A percentile compares a stretch with the other conserved stretches of the same genome.
phyloP scores from a whole-genome alignment of 2,329 filamentous ascomycete genomes.

The Pestalotiopsis sp. region DNA sequence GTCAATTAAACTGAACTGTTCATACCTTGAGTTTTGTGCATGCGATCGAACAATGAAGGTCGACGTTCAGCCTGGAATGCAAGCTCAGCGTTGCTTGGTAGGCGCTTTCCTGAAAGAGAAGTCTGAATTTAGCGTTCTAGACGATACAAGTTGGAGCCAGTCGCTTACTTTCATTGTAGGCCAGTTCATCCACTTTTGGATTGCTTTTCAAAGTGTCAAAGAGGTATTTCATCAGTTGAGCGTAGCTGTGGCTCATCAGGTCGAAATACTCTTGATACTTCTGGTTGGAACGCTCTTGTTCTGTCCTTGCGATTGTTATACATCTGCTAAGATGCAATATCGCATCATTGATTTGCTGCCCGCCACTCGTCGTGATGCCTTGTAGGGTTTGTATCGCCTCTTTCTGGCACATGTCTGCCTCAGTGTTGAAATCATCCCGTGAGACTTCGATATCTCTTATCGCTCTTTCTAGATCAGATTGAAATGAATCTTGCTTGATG shows the following conservation, averaged over 20 bases:
- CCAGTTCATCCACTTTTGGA: not conserved
- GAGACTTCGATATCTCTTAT: not conserved
- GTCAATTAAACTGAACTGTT: not conserved
- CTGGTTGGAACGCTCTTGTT: not conserved
- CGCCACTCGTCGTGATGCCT: not conserved
- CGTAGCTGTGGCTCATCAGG: not conserved
- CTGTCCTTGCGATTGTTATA: not conserved
- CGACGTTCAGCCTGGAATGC: not conserved
- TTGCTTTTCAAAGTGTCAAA: not conserved
- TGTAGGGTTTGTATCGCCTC: not conserved
- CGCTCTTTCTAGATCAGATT: not conserved
- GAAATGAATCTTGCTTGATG: not conserved
- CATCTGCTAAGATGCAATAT: not conserved
- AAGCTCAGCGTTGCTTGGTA: not conserved
- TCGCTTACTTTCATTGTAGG: not conserved
- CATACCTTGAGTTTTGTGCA: not conserved
- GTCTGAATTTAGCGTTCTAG: not conserved
- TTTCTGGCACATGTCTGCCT: not conserved
- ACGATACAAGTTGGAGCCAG: not conserved
- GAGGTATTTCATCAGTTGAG: not conserved
- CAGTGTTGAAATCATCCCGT: not conserved
- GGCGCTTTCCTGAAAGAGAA: not conserved
- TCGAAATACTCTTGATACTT: not conserved
- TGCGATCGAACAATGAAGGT: not conserved
- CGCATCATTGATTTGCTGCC: not conserved